Evolutionary conservation across 768 basidiomycete genomes (phyloP), one percentile per base, ranked within the genome.

Genomic region (Calvatia gigantea): DNA sequence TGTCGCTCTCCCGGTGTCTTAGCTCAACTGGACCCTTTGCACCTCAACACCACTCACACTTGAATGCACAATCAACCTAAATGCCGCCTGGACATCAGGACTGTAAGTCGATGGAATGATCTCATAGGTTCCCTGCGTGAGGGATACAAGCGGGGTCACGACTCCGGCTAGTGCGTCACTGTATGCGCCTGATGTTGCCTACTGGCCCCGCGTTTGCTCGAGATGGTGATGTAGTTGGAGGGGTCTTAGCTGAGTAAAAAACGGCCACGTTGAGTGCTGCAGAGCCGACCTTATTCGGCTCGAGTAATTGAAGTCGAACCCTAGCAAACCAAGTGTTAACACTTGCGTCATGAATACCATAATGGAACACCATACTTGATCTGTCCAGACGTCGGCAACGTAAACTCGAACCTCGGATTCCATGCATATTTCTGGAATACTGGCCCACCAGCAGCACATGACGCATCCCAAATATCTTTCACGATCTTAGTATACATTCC

Each of bases 401-500:
- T 71, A 4, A 97, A 60, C 51, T 86, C 82, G 61, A 81, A 91
- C 2, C 77, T 72, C 1, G 94, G 91, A 64, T 92, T 94, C 44
- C 67, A 69, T 5, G 74, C 65, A 67, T 92, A 93, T n/a, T 69
- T 71, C 9, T 82, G 78, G 54, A 78, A 85, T 51, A 80, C 80
- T 0, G 86, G 88, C n/a, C 83, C 76, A 4, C 91, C 92, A 9
- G 72, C 87, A 1, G 94, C 85, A 0, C 77, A 82, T 2, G 66
- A 61, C 19, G 64, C 65, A 4, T 72, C 73, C 95, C 95, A 98
- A 35, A 75, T 70, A 3, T 91, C 93, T n/a, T 73, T 78, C 2
- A 87, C 61, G 0, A 75, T 65, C 61, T 89, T 87, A 19, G 70
- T 71, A 65, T 87, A 96, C 93, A 97, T 91, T 0, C 94, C 95